Evolutionary conservation across 2,329 filamentous ascomycete genomes (phyloP), one percentile per base, ranked within the genome.

Genomic region (Aspergillus ruber): DNA sequence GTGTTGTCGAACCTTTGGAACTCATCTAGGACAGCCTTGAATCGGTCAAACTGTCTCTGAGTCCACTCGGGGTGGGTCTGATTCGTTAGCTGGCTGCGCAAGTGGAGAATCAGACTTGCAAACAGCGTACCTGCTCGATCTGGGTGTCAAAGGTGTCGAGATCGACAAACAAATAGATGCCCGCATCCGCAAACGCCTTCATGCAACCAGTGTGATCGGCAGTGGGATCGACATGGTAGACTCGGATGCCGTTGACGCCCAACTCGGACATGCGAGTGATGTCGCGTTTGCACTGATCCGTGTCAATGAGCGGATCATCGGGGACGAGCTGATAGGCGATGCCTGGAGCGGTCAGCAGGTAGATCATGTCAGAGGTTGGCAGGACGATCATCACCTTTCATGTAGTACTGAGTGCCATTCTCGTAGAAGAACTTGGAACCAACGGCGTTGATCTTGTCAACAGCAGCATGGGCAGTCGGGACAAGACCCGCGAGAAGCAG

Each of bases 361-460:
- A n/a, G 17, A 21, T 15, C 18, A 32, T 29, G n/a, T 23, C 40
- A 21, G 43, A 38, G 33, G 33, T 40, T 33, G 13, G 33, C 4
- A 27, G 29, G n/a, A 20, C 5, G 40, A 65, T 44, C 68, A 65
- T 44, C 68, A 86, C 88, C 88, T 73, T 90, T 93, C 67, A 93
- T 79, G 68, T 82, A 93, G 75, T 87, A 94, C 64, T 94, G 88
- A 27, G 83, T 77, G 54, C 88, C 88, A 65, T 90, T 81, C 60
- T 80, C 81, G 56, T 82, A 83, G 74, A 94, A 95, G 74, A 95
- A 89, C 71, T 94, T 95, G 72, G 84, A 83, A 44, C 88, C 88
- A 46, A 84, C 80, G 38, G 71, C 70, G n/a, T 73, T 73, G 52
- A 84, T 79, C 46, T 77, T 78, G 32, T 78, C 71, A 42, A 82